Evolutionary conservation across 768 basidiomycete species (phyloP).

Genomic region (Termitomyces sp.): DNA sequence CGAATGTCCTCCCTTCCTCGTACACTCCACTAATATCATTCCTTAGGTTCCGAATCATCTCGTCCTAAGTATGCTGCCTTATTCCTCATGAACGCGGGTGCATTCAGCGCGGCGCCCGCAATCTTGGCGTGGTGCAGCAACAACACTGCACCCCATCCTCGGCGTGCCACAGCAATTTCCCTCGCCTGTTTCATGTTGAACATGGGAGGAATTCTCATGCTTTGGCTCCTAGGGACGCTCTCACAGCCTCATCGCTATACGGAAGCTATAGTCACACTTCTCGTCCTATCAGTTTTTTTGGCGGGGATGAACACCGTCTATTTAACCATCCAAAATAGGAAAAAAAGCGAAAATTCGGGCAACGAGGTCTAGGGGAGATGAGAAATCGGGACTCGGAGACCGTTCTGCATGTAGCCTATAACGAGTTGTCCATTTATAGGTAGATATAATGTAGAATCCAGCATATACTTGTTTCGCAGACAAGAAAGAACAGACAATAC

Average conservation of each 20-base stretch:
- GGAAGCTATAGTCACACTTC: conserved; percentile 36
- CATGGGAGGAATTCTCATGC: conserved; percentile 52
- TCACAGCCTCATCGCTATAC: conserved; percentile 44
- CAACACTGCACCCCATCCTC: conserved; percentile 49
- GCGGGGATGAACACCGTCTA: conserved; percentile 33
- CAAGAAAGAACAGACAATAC: too few relatives aligned
- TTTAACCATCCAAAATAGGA: conserved; percentile 35
- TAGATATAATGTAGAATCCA: not conserved
- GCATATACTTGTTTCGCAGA: too few relatives aligned
- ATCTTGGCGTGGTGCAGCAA: conserved; percentile 56
- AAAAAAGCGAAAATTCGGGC: conserved; percentile 35
- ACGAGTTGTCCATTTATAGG: too few relatives aligned
- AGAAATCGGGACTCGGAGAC: conserved; percentile 39
- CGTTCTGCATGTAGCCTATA: conserved; percentile 44
- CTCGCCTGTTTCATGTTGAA: conserved; percentile 53
- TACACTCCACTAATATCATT: not conserved
- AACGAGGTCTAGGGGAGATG: conserved; percentile 24
- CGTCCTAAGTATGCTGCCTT: conserved; percentile 45
- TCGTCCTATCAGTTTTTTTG: conserved; percentile 31
- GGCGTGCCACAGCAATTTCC: conserved; percentile 54
- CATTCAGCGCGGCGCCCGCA: conserved; percentile 47
- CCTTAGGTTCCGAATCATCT: conserved; percentile 27
- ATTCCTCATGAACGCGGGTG: conserved; percentile 49
- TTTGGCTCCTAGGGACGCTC: conserved; percentile 50
- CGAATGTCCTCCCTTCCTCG: conserved; percentile 6